Evolutionary conservation across 108 stramenopile genomes (phyloP), one percentile per base, ranked within the genome.

Genomic region (Conticribra guillardii): DNA sequence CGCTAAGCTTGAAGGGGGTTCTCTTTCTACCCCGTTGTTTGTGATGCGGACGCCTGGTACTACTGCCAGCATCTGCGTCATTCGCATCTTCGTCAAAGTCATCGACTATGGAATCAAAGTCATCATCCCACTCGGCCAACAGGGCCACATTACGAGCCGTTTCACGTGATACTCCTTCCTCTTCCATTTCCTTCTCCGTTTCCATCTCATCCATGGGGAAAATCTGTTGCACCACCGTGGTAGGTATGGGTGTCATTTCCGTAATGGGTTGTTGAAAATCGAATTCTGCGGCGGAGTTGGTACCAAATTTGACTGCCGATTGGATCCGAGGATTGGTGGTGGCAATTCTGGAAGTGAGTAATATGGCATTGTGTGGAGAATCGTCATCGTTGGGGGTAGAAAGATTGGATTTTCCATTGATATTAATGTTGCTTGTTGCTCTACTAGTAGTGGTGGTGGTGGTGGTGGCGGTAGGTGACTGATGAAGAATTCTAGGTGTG

Each of bases 41-140:
- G 16, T 67, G 67, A 8, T 19, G 23, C 17, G 1, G 27, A 32
- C 33, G 30, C 23, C n/a, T 34, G 21, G 33, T 24, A 18, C 33
- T 26, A 8, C 53, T 34, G 1, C 34, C 34, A 46, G 37, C 64
- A 54, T 66, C 24, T 52, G 30, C 26, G 18, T 48, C 60, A 33
- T 66, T 63, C 2, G 27, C 46, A 2, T 55, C 56, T 23, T 59
- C 73, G 49, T 66, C 64, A n/a, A 52, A 49, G 22, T 55, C 22
- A 8, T 3, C 24, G 22, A 58, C 30, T 8, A 65, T 34, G 9
- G 21, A 17, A 51, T 73, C 79, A 58, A 80, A 80, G 26, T 67
- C 70, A 52, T 72, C 71, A 51, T 80, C 79, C 79, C 79, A 80
- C 27, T 72, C 71, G 11, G 79, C 79, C 46, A 80, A 55, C 31